Evolutionary conservation across 352 stramenopile genomes (phyloP), one percentile per base, ranked within the genome.

Genomic region (Pythium coloratum): DNA sequence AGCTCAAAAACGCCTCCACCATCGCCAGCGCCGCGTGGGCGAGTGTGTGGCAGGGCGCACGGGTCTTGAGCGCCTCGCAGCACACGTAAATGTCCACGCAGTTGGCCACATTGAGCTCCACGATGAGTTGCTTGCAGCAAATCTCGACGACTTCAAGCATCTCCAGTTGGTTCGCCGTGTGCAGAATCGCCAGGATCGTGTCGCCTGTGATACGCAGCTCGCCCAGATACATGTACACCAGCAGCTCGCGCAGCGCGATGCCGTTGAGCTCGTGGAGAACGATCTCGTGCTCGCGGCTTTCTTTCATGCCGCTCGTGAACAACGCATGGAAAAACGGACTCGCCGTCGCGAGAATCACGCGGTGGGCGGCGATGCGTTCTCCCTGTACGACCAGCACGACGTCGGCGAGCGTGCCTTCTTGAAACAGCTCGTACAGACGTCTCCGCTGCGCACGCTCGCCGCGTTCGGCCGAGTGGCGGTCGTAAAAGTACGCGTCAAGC

Each of bases 41-140:
- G 33, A 93, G 70, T 18, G 86, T 56, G 5, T 72, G 67, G 46
- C 84, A 93, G 6, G 76, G 69, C 14, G 70, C 42, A 3, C 81
- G 75, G 51, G 84, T 77, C 69, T 80, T 77, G 18, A 93, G 73
- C 46, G 67, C 75, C 30, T 86, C 79, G 49, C 80, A 89, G 51
- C 81, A 87, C 30, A 90, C 62, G 59, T 82, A 93, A 58, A 93
- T 89, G 59, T 93, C 81, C 24, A 90, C 77, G 56, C 84, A 91
- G 58, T 90, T 93, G 62, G 66, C 49, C 24, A 91, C 72, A 32
- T 65, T 76, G 13, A 93, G 80, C 64, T 89, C 76, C n/a, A 88
- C 68, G 60, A 90, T 87, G 61, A 93, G 69, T 69, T 91, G 83
- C 44, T 81, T 78, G 69, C 81, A 90, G 72, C 84, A 92, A 36